These are phyloP conservation scores for Podospora sp. DNA, from an alignment of 495 filamentous ascomycete species.

Conservation along the genomic window DNA sequence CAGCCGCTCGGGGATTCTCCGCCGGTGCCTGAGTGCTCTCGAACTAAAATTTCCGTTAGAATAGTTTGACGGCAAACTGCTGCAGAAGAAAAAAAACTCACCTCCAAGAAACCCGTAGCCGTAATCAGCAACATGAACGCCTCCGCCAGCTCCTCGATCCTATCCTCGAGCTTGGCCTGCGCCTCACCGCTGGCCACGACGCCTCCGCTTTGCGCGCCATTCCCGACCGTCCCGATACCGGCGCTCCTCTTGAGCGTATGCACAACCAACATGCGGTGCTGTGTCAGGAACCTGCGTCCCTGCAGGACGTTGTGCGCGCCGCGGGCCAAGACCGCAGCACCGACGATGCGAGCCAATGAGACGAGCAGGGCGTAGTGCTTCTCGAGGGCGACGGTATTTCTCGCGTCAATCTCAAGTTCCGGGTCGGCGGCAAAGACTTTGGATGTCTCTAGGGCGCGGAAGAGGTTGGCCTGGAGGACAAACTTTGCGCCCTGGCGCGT, in stretches of 20 bases:
- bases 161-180: slow-evolving; percentile 42
- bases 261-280: slow-evolving; percentile 78
- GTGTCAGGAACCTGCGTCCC: slow-evolving; percentile 71
- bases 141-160: slow-evolving; percentile 58
- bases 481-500: slow-evolving; percentile 76
- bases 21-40: slow-evolving; percentile 41
- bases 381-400: slow-evolving; percentile 66
- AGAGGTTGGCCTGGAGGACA: slow-evolving; percentile 86
- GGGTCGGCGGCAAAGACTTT: slow-evolving; percentile 87
- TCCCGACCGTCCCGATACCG: slow-evolving; percentile 64
- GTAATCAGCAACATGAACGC: slow-evolving; percentile 60
- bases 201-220: slow-evolving; percentile 5
- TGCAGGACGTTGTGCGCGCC: slow-evolving; percentile 83
- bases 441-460: slow-evolving; percentile 76
- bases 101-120: slow-evolving; percentile 63
- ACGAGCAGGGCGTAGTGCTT: slow-evolving; percentile 84
- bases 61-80: too few relatives aligned
- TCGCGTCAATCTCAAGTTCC: slow-evolving; percentile 61
- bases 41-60: slow-evolving; percentile 41
- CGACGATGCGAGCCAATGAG: slow-evolving; percentile 79
- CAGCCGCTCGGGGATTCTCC: not conserved
- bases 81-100: too few relatives aligned
- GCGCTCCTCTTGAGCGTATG: slow-evolving; percentile 90
- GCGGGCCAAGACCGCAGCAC: slow-evolving; percentile 72
- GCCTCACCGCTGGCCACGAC: slow-evolving; percentile 29